phyloP scores from a whole-genome alignment of 2,329 filamentous ascomycete genomes.

The Epichloe coenophiala region DNA sequence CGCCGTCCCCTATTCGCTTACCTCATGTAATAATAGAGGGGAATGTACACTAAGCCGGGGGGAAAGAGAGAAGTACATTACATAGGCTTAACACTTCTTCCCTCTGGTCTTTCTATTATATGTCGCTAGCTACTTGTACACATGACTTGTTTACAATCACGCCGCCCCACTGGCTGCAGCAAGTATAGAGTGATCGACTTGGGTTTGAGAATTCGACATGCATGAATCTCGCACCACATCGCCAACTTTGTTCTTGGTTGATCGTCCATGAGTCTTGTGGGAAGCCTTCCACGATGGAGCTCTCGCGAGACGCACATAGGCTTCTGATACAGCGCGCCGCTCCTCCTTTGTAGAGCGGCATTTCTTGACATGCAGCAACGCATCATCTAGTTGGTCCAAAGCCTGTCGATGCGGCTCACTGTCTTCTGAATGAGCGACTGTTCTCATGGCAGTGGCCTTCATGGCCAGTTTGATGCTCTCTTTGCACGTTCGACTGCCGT shows the following conservation, averaged over 20 bases:
- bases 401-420: constrained; percentile 12
- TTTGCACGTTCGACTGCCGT: constrained; percentile 23
- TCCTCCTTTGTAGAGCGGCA: constrained; percentile 10
- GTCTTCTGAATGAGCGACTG: constrained; percentile 5
- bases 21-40: too few relatives aligned
- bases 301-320: constrained; percentile 8
- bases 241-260: not conserved
- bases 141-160: not conserved
- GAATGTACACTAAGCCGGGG: too few relatives aligned
- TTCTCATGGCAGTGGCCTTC: constrained; percentile 18
- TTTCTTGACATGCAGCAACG: constrained; percentile 13
- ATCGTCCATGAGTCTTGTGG: not conserved
- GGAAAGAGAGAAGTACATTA: too few relatives aligned
- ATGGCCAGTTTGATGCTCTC: constrained; percentile 25
- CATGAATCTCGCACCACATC: not conserved
- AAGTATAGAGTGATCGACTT: not conserved
- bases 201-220: not conserved
- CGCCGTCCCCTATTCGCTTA: too few relatives aligned
- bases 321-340: constrained; percentile 10
- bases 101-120: not conserved
- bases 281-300: not conserved
- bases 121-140: not conserved
- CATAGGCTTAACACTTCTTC: too few relatives aligned
- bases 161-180: not conserved
- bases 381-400: constrained; percentile 11